Evolutionary conservation across 352 stramenopile genomes (phyloP), one percentile per base, ranked within the genome.

Genomic region (Phytophthora sansomeana): DNA sequence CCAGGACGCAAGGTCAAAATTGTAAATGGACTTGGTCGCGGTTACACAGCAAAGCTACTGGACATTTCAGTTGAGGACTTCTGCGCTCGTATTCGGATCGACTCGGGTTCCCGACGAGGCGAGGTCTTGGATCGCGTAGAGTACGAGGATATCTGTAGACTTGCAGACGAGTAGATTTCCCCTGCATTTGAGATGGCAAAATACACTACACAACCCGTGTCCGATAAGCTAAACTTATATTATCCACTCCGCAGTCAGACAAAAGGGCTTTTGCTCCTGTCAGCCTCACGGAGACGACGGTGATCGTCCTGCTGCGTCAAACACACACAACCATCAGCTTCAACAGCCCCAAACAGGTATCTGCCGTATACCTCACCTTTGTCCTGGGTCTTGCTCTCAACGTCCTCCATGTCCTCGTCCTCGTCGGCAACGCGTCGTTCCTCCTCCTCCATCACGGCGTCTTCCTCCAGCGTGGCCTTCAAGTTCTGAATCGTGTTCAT

Each of bases 401-500:
- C 68, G 33, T 89, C 72, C 19, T 92, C 81, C 81, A 91, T 87
- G n/a, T 92, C 80, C 28, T 95, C 85, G 44, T 91, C 83, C 5
- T 91, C 79, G 13, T 75, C 69, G 8, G 81, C 78, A 29, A 10
- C 39, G 17, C 30, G 60, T 53, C 88, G 67, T 26, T 88, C 68
- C n/a, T 89, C 80, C 19, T 89, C 72, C 19, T 92, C 81, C 68
- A 90, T 83, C 46, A 74, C 54, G 10, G 72, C 52, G 49, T 93
- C 85, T 58, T 96, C 88, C 26, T 90, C 82, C 41, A 95, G 59
- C 38, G 84, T 93, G 28, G 83, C 72, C 53, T 93, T 90, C 42
- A 96, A 69, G 61, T 96, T 89, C 72, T 94, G 85, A 52, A 96
- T 95, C 14, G 88, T 94, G 43, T 68, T 77, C 75, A 96, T 89